These are phyloP conservation scores for Thinopyrum elongatum DNA, from an alignment of 176 grass and related monocot genomes.

Conservation along the genomic window DNA sequence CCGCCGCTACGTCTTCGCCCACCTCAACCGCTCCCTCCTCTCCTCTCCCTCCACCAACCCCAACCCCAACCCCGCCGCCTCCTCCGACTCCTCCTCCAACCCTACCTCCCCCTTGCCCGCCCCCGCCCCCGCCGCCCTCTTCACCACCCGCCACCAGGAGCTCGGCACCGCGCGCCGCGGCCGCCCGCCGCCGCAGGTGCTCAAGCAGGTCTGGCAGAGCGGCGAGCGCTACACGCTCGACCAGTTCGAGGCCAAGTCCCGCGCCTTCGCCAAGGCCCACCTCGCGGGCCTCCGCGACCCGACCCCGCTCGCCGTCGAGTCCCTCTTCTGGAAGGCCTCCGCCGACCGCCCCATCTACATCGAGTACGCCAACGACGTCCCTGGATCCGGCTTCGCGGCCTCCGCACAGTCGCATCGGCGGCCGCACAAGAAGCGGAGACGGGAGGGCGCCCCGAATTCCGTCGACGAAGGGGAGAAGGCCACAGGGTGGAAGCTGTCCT, in stretches of 20 bases:
- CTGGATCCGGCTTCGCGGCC: slow-evolving; percentile 75
- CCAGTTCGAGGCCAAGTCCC: slow-evolving; percentile 86
- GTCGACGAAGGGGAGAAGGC: slow-evolving; percentile 44
- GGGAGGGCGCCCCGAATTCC: not conserved
- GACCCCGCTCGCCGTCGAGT: slow-evolving; percentile 61
- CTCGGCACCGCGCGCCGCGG: slow-evolving; percentile 48
- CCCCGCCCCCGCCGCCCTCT: slow-evolving; percentile 21
- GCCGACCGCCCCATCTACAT: slow-evolving; percentile 75
- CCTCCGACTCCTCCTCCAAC: not conserved
- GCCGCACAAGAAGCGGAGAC: slow-evolving; percentile 31
- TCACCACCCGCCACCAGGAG: slow-evolving; percentile 79
- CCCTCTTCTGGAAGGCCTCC: slow-evolving; percentile 84
- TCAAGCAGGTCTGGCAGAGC: slow-evolving; percentile 98
- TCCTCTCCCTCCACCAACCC: not conserved
- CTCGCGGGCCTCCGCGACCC: slow-evolving; percentile 62
- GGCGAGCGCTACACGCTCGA: slow-evolving; percentile 85
- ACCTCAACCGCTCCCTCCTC: slow-evolving; percentile 78
- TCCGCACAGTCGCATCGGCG: not conserved
- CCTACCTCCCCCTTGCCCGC: not conserved
- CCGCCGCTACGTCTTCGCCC: slow-evolving; percentile 71
- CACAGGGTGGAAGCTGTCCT: slow-evolving; percentile 67
- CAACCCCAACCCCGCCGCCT: not conserved
- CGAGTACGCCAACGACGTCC: slow-evolving; percentile 97
- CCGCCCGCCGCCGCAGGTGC: slow-evolving; percentile 41
- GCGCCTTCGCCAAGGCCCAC: slow-evolving; percentile 58